Base-by-base conservation (phyloP, 1,139 yeast species). In the Debaryomyces sp. region DNA sequence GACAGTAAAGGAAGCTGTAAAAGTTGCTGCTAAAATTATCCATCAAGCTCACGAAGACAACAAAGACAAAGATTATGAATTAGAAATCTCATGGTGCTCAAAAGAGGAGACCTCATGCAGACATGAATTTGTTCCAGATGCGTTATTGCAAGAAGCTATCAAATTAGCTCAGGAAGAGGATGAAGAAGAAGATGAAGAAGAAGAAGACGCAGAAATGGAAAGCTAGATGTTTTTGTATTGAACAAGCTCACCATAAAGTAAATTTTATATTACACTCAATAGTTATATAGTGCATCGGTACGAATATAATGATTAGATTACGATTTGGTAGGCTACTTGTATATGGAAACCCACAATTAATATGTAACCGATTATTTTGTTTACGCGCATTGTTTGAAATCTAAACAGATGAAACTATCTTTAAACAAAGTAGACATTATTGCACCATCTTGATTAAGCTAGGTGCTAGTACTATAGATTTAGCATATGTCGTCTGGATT, bases 1-100 rank as follows among this genome's bases (percentile, higher is more conserved):
- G 56, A 74, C 86, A 2, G 89, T 85, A 7, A 80, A 73, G 56
- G 96, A 92, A 24, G 99, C 96, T 4, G 87, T 94, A 44, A 91
- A 89, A 61, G 87, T 87, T 61, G 99, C 98, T 27, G 98, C 98
- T 13, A 87, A 85, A 66, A 91, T 95, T 66, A 89, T 95, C 61
- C 88, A 89, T 63, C 77, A 87, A 57, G 97, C 98, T 2, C 99
- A 95, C 64, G 99, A 95, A 70, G 99, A 95, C 64, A 90, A 91
- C 68, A 95, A 94, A 71, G 99, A 94, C 67, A 94, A 94, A 70
- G 98, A 92, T 54, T 94, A 91, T 66, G 99, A 95, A 71, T 79
- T 95, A 57, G 99, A 95, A 65, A 80, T 95, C 62, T 83, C 96
- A 55, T 94, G 99, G 98, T 62, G 68, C 35, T 84, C 95, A 40